A percentile compares a stretch with the other conserved stretches of the same genome.
phyloP scores from a whole-genome alignment of 495 filamentous ascomycete species.

The Cercophora samala region DNA sequence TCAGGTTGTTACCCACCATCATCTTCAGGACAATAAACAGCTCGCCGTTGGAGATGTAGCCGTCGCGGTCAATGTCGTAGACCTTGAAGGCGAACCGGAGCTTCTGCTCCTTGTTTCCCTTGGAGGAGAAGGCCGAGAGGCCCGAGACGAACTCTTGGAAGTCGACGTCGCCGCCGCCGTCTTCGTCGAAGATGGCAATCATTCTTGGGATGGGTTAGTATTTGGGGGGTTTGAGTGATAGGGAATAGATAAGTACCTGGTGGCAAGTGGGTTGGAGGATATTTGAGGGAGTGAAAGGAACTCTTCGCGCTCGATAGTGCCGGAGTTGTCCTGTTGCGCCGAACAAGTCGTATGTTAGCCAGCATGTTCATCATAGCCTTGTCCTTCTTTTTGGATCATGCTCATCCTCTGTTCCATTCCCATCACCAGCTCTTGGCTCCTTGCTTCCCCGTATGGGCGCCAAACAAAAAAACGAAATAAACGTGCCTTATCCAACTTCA shows the following conservation, averaged over 20 bases:
- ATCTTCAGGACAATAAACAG: conserved; percentile 99
- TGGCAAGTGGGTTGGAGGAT: conserved; percentile 94
- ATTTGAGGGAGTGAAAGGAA: conserved; percentile 97
- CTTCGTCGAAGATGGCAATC: conserved; percentile 99
- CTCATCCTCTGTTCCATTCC: not conserved
- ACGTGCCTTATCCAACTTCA: conserved; percentile 95
- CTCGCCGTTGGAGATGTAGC: conserved; percentile 98
- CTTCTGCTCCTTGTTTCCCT: conserved; percentile 99
- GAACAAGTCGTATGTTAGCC: not conserved
- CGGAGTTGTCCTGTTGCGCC: conserved; percentile 77
- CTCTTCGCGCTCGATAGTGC: conserved; percentile 97
- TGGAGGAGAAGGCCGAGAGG: conserved; percentile 89
- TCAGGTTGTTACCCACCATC: conserved; percentile 99
- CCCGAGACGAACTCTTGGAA: conserved; percentile 99
- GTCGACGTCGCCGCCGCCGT: conserved; percentile 95
- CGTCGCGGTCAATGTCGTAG: conserved; percentile 98
- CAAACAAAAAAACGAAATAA: not conserved
- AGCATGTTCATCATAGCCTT: not conserved
- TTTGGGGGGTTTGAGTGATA: not conserved
- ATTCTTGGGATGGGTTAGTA: conserved; percentile 53
- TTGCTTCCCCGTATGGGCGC: not conserved
- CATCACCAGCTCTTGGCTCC: not conserved
- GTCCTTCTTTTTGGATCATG: not conserved
- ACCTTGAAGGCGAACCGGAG: conserved; percentile 97
- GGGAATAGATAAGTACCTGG: conserved; percentile 55